These are phyloP conservation scores for Diaporthe longicolla DNA, from an alignment of 2,329 filamentous ascomycete species.

Conservation along the genomic window DNA sequence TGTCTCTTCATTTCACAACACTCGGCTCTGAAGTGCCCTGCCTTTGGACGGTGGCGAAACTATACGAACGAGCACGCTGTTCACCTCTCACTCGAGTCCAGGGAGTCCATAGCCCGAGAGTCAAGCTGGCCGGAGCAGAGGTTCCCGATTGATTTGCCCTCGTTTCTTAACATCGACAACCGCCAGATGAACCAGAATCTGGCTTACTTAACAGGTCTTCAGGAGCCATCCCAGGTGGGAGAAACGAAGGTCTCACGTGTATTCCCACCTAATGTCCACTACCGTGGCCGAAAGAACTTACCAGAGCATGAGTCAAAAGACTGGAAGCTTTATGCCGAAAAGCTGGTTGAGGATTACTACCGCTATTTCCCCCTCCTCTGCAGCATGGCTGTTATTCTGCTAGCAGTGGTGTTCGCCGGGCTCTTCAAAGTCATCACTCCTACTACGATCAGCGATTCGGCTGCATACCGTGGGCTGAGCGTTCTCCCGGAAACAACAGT, in stretches of 20 bases:
- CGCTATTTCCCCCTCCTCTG: slow-evolving; percentile 17
- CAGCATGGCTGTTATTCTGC: slow-evolving; percentile 5
- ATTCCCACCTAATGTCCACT: not conserved
- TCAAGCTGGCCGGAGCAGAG: slow-evolving; percentile 55
- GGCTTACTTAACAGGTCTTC: slow-evolving; percentile 61
- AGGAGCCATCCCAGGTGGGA: slow-evolving; percentile 42
- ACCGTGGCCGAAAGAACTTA: slow-evolving; percentile 1
- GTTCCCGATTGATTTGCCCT: slow-evolving; percentile 63
- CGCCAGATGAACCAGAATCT: slow-evolving; percentile 68
- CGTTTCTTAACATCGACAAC: slow-evolving; percentile 65
- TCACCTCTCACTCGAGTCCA: slow-evolving; percentile 63
- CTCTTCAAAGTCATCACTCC: slow-evolving; percentile 8
- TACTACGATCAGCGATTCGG: not conserved
- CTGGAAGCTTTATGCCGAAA: slow-evolving; percentile 10
- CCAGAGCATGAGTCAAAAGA: not conserved
- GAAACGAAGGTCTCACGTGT: slow-evolving; percentile 15
- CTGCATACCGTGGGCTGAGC: not conserved
- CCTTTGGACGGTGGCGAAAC: slow-evolving; percentile 52
- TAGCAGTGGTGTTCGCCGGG: slow-evolving; percentile 8
- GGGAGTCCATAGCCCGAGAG: slow-evolving; percentile 49
- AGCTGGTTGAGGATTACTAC: slow-evolving; percentile 6
- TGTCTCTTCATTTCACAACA: slow-evolving; percentile 64
- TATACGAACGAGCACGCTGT: slow-evolving; percentile 59
- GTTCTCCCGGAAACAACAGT: slow-evolving; percentile 21
- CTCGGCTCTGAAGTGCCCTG: slow-evolving; percentile 53